Evolutionary conservation across 208 protist species (phyloP), one percentile per base, ranked within the genome.

Genomic region (Strigomonas galati): DNA sequence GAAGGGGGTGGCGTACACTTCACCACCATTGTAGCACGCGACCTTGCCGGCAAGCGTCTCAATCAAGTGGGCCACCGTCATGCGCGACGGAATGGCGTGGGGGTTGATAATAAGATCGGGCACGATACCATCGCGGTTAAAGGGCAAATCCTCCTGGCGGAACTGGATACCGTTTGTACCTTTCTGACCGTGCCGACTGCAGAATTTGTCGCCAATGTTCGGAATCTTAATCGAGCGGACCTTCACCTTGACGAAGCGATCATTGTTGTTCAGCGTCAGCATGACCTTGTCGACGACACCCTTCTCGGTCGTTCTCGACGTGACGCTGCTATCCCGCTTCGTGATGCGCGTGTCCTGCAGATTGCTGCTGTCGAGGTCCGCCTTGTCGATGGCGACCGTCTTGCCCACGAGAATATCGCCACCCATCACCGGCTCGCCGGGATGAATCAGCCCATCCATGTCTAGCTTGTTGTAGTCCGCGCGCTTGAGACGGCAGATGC

Each of bases 91-190:
- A 82, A 99, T 99, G 65, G 98, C 99, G 80, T 99, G 99, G n/a
- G 99, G 99, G 82, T 99, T 99, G 98, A 99, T 99, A 83, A 99
- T 99, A 62, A 99, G 95, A 77, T 99, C 99, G 1, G 99, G 99
- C 53, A 84, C 97, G 27, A 99, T 89, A 32, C 98, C 98, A 26
- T 92, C 63, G 57, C 97, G 85, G 59, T 90, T 98, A 76, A 99
- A 99, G 28, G 99, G 98, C 97, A 99, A 94, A 83, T 99, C 98
- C 44, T 97, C 96, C 71, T 99, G 97, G 32, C 87, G 71, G 19
- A 98, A 97, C 62, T 99, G 99, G 14, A 99, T 85, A 56, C 98
- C 99, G 69, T 96, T 93, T 6, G 99, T 97, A 56, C 99, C 99
- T 78, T 99, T 99, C 76, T 99, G 99, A 10, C 99, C 99, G 78